Evolutionary conservation across 2,329 filamentous ascomycete genomes (phyloP).

Genomic region (Purpureocillium takamizusanense): DNA sequence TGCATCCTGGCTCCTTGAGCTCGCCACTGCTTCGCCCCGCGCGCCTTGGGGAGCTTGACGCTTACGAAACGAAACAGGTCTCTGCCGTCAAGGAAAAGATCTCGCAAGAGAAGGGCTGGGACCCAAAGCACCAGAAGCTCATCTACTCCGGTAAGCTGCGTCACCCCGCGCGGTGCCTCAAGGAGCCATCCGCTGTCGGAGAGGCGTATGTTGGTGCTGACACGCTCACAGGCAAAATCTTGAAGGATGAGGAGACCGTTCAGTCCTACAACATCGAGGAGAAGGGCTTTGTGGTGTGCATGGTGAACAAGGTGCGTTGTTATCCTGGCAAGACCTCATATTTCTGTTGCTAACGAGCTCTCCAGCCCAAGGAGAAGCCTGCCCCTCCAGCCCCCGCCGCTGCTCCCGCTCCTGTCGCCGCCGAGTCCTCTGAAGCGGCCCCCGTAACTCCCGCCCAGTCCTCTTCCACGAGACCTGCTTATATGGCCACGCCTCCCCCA

Average conservation of each 20-base stretch:
- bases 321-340: neutral
- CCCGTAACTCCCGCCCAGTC: slow-evolving; percentile 47
- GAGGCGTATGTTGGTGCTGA: slow-evolving; percentile 8
- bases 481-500: slow-evolving; percentile 27
- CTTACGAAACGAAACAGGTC: slow-evolving; percentile 47
- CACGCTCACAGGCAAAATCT: slow-evolving; percentile 70
- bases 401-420: too few relatives aligned
- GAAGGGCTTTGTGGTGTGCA: slow-evolving; percentile 98
- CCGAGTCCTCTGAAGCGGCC: slow-evolving; percentile 51
- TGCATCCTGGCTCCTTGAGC: slow-evolving; percentile 7
- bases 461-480: slow-evolving; percentile 54
- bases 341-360: neutral
- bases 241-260: slow-evolving; percentile 95
- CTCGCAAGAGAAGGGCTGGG: slow-evolving; percentile 86
- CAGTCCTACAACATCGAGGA: slow-evolving; percentile 98
- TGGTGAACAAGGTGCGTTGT: slow-evolving; percentile 78
- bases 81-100: slow-evolving; percentile 90
- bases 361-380: slow-evolving; percentile 56
- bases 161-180: neutral
- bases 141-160: slow-evolving; percentile 81
- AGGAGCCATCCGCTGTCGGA: too few relatives aligned
- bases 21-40: slow-evolving; percentile 4
- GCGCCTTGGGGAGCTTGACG: slow-evolving; percentile 5
- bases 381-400: slow-evolving; percentile 33
- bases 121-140: slow-evolving; percentile 81